A percentile compares a stretch with the other conserved stretches of the same genome.
phyloP scores from a whole-genome alignment of 306 rosid genomes.

The Quillaja saponaria region DNA sequence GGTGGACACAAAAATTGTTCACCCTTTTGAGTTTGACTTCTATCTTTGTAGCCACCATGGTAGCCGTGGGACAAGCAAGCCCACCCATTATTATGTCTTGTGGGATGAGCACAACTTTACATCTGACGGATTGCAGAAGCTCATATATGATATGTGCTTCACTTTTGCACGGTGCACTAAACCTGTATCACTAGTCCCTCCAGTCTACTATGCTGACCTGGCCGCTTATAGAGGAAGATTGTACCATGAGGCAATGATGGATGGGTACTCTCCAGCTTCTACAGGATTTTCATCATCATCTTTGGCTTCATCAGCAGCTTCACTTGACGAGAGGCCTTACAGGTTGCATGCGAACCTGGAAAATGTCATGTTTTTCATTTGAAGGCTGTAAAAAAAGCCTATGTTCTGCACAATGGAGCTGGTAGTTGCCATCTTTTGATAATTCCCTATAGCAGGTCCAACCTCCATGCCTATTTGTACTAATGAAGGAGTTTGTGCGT shows the following conservation, averaged over 20 bases:
- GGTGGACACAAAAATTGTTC: slow-evolving; percentile 61
- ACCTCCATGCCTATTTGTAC: slow-evolving; percentile 20
- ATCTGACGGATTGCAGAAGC: slow-evolving; percentile 69
- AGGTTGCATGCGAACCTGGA: slow-evolving; percentile 56
- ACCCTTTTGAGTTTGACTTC: slow-evolving; percentile 77
- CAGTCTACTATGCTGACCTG: slow-evolving; percentile 85
- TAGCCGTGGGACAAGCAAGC: slow-evolving; percentile 77
- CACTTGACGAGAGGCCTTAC: slow-evolving; percentile 39
- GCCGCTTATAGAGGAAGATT: slow-evolving; percentile 78
- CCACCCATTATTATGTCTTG: slow-evolving; percentile 77
- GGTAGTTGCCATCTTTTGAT: too few relatives aligned
- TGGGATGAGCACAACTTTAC: slow-evolving; percentile 75
- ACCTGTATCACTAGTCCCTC: slow-evolving; percentile 78
- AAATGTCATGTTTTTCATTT: slow-evolving; percentile 66
- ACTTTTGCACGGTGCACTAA: slow-evolving; percentile 83
- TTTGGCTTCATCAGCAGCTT: slow-evolving; percentile 32
- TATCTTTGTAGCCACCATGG: slow-evolving; percentile 77
- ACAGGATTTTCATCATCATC: not conserved
- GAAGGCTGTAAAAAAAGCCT: not conserved
- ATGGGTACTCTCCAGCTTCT: slow-evolving; percentile 23
- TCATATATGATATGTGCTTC: slow-evolving; percentile 69
- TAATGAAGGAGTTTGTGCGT: slow-evolving; percentile 46
- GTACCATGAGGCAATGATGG: slow-evolving; percentile 52
- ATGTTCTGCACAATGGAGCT: slow-evolving; percentile 9
- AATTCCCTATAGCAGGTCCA: slow-evolving; percentile 12